Evolutionary conservation across 2,329 filamentous ascomycete species (phyloP).

Genomic region (Phaeosphaeriaceae sp.): DNA sequence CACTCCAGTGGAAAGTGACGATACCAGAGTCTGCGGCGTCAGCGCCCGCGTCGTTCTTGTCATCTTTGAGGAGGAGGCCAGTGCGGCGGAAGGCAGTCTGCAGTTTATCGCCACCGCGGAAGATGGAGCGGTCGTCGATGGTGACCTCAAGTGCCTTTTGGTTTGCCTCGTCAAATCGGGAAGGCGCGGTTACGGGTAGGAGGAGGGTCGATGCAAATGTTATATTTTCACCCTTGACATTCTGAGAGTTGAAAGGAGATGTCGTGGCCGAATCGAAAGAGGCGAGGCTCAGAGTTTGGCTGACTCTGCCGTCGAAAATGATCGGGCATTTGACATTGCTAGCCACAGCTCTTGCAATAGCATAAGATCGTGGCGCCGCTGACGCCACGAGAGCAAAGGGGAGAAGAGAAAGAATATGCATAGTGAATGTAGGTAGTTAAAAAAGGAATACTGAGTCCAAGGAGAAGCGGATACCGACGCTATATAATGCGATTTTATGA

Average conservation of each 20-base stretch:
- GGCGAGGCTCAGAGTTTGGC: slow-evolving; percentile 21
- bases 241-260: slow-evolving; percentile 25
- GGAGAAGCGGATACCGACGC: not conserved
- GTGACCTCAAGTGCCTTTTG: slow-evolving; percentile 33
- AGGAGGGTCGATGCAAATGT: slow-evolving; percentile 33
- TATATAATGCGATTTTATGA: no score
- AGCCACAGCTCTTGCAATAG: not conserved
- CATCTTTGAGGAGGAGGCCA: slow-evolving; percentile 28
- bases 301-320: slow-evolving; percentile 38
- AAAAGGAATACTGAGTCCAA: not conserved
- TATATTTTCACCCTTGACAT: slow-evolving; percentile 35
- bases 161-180: slow-evolving; percentile 23
- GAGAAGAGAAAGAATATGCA: slow-evolving; percentile 1
- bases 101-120: slow-evolving; percentile 21
- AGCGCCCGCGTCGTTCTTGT: slow-evolving; percentile 23
- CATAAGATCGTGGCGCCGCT: not conserved
- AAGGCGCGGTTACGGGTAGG: slow-evolving; percentile 15
- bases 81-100: slow-evolving; percentile 34
- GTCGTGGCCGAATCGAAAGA: slow-evolving; percentile 25
- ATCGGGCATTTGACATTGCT: slow-evolving; percentile 30
- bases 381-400: not conserved
- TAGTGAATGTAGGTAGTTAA: not conserved
- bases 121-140: slow-evolving; percentile 30
- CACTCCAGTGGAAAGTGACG: slow-evolving; percentile 37
- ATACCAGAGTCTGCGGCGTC: slow-evolving; percentile 29